Conservation (phyloP, 2,329 filamentous ascomycete species). For the Arthrobotrys musiformis region DNA sequence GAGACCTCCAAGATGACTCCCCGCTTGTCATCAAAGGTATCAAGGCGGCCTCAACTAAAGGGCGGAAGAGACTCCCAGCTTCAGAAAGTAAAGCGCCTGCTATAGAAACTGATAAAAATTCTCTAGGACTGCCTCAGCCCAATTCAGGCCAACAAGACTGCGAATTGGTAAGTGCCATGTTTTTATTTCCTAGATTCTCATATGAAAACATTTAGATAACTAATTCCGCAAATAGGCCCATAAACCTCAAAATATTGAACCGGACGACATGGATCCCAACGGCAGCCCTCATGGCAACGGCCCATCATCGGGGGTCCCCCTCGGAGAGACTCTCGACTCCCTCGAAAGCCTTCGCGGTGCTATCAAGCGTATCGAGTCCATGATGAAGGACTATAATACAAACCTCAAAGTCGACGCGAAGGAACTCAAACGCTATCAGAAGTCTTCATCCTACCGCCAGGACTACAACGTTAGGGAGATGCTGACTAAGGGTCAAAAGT, state of each 20-base stretch:
- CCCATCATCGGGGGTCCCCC: not conserved
- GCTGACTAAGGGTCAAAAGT: not conserved
- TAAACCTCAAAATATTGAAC: not conserved
- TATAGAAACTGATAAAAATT: not conserved
- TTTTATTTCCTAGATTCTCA: not conserved
- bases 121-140: not conserved
- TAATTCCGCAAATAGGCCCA: not conserved
- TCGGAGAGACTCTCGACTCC: slow-evolving; percentile 34
- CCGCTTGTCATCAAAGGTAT: not conserved
- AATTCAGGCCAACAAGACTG: not conserved
- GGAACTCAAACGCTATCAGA: slow-evolving; percentile 11
- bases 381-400: slow-evolving; percentile 24
- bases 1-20: not conserved
- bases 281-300: not conserved
- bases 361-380: slow-evolving; percentile 33
- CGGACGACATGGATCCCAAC: not conserved
- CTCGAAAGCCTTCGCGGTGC: slow-evolving; percentile 25
- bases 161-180: not conserved
- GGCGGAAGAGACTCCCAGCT: not conserved
- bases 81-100: too few relatives aligned
- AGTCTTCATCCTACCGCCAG: not conserved
- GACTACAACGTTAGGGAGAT: not conserved
- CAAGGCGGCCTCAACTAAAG: not conserved
- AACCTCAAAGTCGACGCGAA: slow-evolving; percentile 28
- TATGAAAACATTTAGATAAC: not conserved